Evolutionary conservation across 768 basidiomycete species (phyloP).

Genomic region (Suillus ampliporus): DNA sequence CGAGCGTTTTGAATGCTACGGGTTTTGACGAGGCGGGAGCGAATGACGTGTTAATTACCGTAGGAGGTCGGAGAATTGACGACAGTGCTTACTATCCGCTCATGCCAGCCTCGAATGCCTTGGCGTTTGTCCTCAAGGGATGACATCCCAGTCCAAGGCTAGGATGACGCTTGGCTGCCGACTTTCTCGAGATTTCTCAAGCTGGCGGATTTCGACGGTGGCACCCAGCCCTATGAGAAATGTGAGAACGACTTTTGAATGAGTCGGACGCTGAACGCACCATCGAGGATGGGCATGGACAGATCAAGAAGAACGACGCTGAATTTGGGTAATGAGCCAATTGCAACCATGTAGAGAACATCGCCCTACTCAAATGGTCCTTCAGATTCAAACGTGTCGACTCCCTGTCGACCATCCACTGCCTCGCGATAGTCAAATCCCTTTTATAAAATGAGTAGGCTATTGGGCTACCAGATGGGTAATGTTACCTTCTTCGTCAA

Average conservation of each 20-base stretch:
- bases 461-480: background rate
- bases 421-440: conserved; percentile 81
- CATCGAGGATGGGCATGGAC: conserved; percentile 94
- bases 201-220: conserved; percentile 78
- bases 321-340: conserved; percentile 8
- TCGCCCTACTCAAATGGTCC: conserved; percentile 84
- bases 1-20: conserved; percentile 90
- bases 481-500: conserved; percentile 56
- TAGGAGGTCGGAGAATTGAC: conserved; percentile 39
- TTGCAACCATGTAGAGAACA: conserved; percentile 7
- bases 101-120: conserved; percentile 91
- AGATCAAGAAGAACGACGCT: conserved; percentile 89
- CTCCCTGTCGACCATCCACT: conserved; percentile 84
- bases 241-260: background rate
- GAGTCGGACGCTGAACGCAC: conserved; percentile 41
- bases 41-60: background rate
- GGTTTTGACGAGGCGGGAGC: conserved; percentile 86
- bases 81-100: conserved; percentile 77
- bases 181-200: conserved; percentile 56
- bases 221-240: conserved; percentile 73
- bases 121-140: conserved; percentile 90
- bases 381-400: conserved; percentile 70
- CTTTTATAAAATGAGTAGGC: conserved; percentile 36
- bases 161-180: conserved; percentile 62
- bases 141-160: conserved; percentile 92